These are phyloP conservation scores for Botrytis fragariae DNA, from an alignment of 2,329 filamentous ascomycete species.

Conservation along the genomic window DNA sequence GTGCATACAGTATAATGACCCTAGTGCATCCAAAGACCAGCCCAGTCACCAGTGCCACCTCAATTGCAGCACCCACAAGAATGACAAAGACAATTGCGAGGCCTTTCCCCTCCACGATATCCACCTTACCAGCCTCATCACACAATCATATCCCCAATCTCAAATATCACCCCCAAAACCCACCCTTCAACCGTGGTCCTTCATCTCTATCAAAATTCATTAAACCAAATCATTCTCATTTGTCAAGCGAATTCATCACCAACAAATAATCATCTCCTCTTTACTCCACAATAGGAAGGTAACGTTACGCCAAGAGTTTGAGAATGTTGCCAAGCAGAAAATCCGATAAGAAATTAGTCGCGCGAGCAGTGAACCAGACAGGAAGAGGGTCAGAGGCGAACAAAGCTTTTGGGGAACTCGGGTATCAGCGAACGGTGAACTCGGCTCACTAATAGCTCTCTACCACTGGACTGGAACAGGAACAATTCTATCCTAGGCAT, in stretches of 20 bases:
- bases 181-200: not conserved
- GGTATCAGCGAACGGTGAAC: not conserved
- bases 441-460: not conserved
- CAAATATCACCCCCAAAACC: not conserved
- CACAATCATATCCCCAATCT: constrained; percentile 4
- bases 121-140: constrained; percentile 5
- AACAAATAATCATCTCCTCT: constrained; percentile 6
- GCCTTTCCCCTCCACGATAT: not conserved
- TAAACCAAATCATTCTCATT: constrained; percentile 7
- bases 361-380: not conserved
- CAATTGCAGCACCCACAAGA: not conserved
- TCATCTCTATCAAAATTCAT: constrained; percentile 7
- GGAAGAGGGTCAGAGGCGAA: not conserved
- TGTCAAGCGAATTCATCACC: constrained; percentile 9
- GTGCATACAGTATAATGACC: not conserved
- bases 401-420: not conserved
- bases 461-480: constrained; percentile 8
- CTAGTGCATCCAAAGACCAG: not conserved
- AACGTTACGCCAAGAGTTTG: constrained; percentile 2
- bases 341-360: constrained; percentile 8
- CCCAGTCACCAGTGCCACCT: not conserved
- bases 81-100: not conserved
- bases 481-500: not conserved
- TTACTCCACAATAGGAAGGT: constrained; percentile 16
- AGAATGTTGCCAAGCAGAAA: not conserved